Conservation (phyloP, 108 stramenopile genomes). For the Conticribra guillardii region DNA sequence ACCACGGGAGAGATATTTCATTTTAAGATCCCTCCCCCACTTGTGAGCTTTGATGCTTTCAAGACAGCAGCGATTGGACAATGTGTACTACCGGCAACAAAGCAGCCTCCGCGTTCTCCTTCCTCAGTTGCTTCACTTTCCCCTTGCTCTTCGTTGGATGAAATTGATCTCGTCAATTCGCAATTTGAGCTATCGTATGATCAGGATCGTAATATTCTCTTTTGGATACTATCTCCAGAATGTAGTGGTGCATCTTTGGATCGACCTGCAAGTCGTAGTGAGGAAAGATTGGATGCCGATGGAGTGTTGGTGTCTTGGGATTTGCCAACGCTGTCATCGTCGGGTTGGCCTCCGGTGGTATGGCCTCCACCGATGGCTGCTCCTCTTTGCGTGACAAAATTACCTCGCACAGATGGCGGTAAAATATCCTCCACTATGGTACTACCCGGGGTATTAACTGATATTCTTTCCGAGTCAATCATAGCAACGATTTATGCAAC, state of each 20-base stretch:
- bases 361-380: constrained; percentile 33
- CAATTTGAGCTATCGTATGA: constrained; percentile 46
- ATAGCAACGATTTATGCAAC: constrained; percentile 32
- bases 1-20: constrained; percentile 24
- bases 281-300: constrained; percentile 34
- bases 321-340: constrained; percentile 6
- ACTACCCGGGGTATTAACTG: constrained; percentile 25
- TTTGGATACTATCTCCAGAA: constrained; percentile 41
- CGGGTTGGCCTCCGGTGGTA: background rate
- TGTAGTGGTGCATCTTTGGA: constrained; percentile 35
- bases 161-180: constrained; percentile 25
- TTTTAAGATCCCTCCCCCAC: constrained; percentile 41
- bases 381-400: constrained; percentile 26
- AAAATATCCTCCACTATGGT: constrained; percentile 27
- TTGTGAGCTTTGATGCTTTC: constrained; percentile 44
- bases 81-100: constrained; percentile 29
- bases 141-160: constrained; percentile 43
- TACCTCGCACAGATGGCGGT: constrained; percentile 22
- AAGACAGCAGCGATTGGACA: constrained; percentile 33
- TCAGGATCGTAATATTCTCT: constrained; percentile 25
- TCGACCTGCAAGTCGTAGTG: constrained; percentile 29
- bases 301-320: constrained; percentile 33
- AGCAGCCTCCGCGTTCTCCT: constrained; percentile 32
- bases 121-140: constrained; percentile 28
- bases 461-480: background rate